Conservation (phyloP, 2,329 filamentous ascomycete genomes). For the Beauveria sp. region DNA sequence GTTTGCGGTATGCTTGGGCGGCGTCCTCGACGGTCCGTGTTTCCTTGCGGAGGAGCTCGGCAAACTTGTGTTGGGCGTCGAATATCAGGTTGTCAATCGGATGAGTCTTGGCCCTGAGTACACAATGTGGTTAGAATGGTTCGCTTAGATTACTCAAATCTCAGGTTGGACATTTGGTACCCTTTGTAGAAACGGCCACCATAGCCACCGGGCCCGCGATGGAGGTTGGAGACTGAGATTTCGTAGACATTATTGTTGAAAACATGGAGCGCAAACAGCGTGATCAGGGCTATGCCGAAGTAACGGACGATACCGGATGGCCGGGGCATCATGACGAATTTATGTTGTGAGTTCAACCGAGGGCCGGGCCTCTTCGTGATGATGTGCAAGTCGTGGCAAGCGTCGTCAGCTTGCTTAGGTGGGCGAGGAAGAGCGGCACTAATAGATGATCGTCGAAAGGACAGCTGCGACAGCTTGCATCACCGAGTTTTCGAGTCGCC, state of each 20-base stretch:
- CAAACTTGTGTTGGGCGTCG: slow-evolving; percentile 34
- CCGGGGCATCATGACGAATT: slow-evolving; percentile 22
- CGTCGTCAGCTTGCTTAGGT: neutral
- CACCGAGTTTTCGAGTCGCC: neutral
- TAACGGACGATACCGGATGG: slow-evolving; percentile 37
- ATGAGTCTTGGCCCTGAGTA: slow-evolving; percentile 23
- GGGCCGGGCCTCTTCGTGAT: neutral
- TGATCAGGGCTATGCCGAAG: slow-evolving; percentile 27
- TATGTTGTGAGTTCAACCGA: neutral
- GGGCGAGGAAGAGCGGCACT: neutral
- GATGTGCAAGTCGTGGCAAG: neutral
- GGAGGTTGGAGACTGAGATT: neutral
- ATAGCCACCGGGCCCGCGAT: neutral
- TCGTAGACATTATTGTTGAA: slow-evolving; percentile 19
- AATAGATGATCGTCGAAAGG: neutral
- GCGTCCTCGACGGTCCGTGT: slow-evolving; percentile 45
- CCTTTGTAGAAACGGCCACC: slow-evolving; percentile 8
- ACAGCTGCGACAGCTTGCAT: neutral
- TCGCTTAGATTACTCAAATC: no score
- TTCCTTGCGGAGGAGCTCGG: slow-evolving; percentile 32
- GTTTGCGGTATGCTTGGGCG: slow-evolving; percentile 49
- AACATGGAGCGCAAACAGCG: slow-evolving; percentile 26
- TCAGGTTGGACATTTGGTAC: neutral
- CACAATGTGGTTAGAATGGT: neutral
- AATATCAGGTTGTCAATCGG: slow-evolving; percentile 47